Conservation (phyloP, 257 asterid genomes). For the Fraxinus excelsior region DNA sequence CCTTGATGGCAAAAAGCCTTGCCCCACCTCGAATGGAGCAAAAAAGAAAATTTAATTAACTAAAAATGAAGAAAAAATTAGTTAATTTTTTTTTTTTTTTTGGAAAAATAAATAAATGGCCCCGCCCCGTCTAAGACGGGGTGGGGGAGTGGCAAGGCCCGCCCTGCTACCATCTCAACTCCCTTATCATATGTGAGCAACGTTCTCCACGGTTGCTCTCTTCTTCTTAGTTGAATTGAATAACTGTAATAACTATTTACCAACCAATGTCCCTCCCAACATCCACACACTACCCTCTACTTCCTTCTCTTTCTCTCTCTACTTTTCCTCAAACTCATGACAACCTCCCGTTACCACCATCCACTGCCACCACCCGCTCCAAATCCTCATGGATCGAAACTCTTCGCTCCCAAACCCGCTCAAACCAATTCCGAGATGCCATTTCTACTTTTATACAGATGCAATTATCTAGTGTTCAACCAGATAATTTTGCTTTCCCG, state of each 20-base stretch:
- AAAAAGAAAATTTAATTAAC: no score
- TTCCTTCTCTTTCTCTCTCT: conserved; percentile 28
- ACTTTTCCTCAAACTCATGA: conserved; percentile 26
- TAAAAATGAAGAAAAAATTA: no score
- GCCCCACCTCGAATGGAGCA: no score
- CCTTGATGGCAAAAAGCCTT: no score
- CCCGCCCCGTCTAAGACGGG: no score
- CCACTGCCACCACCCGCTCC: conserved; percentile 42
- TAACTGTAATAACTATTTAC: conserved; percentile 28
- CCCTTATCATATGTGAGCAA: no score
- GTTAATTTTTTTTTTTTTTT: no score
- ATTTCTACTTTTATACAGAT: conserved; percentile 60
- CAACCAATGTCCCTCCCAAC: conserved; percentile 42
- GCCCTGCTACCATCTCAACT: no score
- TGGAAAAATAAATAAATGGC: no score
- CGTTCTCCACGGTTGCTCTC: not conserved
- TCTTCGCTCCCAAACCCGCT: conserved; percentile 62
- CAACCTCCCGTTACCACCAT: conserved; percentile 30
- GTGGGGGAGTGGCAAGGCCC: no score
- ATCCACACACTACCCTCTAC: conserved; percentile 25
- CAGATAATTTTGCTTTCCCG: conserved; percentile 79
- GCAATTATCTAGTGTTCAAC: conserved; percentile 57
- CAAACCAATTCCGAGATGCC: conserved; percentile 60
- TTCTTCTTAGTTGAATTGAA: not conserved
- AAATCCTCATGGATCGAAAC: conserved; percentile 59